Evolutionary conservation across 352 stramenopile genomes (phyloP), one percentile per base, ranked within the genome.

Genomic region (Pythium apleroticum): DNA sequence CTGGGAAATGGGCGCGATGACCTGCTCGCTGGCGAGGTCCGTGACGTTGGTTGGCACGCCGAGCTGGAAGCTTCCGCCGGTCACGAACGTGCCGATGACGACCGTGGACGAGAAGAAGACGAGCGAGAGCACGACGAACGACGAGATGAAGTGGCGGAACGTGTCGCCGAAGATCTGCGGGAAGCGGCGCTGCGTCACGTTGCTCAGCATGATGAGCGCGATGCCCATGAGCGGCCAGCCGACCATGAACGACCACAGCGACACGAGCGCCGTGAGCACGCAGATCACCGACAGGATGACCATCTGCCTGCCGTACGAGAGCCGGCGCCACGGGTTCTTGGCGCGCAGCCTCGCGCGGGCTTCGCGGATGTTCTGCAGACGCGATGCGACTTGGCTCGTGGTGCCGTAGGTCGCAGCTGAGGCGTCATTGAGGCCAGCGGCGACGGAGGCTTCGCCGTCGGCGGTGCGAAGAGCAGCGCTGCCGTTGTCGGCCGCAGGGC

Each of bases 31-130:
- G 9, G 62, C 22, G 28, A 57, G 9, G 12, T 56, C 19, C 20
- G 55, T 65, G 1, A 9, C 49, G 49, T 84, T 87, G 5, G 72
- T 66, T 50, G 78, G 84, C 17, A 72, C 28, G 1, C 73, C 78
- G 4, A 93, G 68, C 62, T 79, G 69, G 57, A 93, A 91, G 50
- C 56, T 69, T 0, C 71, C 75, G 10, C 80, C 84, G 46, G 69
- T 81, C 15, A 84, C 81, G 39, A 93, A 90, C 5, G 83, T 90
- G 12, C 84, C 84, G 55, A 93, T 89, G 39, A 91, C 71, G 52
- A 87, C 81, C 31, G 83, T 85, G 17, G 83, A 90, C 27, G 83
- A 90, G 69, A 93, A 93, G 69, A 93, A 93, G 31, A 93, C 69
- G 46, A 93, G 72, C 62, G 84, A 93, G 52, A 93, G 71, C 20